phyloP scores from a whole-genome alignment of 306 rosid species.

The Vigna reflexopilosa region DNA sequence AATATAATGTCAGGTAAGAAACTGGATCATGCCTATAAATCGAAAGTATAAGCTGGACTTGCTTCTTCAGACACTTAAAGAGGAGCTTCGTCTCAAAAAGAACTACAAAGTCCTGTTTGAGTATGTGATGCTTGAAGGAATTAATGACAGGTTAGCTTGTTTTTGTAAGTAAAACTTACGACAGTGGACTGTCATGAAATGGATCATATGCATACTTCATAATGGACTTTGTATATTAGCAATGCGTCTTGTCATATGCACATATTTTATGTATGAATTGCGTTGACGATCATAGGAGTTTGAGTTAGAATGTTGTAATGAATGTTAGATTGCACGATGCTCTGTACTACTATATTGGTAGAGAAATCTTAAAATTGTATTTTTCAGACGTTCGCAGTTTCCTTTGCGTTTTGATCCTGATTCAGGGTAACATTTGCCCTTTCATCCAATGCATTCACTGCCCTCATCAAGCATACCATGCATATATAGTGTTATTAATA shows the following conservation, averaged over 20 bases:
- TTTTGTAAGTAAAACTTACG: conserved; percentile 5
- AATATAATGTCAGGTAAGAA: conserved; percentile 73
- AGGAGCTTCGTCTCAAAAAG: conserved; percentile 71
- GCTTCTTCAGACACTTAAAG: conserved; percentile 80
- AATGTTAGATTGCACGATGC: conserved; percentile 12
- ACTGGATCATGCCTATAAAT: conserved; percentile 98
- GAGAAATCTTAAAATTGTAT: neutral
- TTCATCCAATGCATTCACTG: neutral
- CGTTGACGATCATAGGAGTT: neutral
- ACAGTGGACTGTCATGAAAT: neutral
- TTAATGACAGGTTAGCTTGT: conserved; percentile 74
- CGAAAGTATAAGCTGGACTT: conserved; percentile 75
- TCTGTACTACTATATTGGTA: conserved; percentile 11
- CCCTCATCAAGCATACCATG: neutral
- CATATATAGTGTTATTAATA: conserved; percentile 3
- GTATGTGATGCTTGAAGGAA: conserved; percentile 94
- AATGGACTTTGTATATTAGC: conserved; percentile 15
- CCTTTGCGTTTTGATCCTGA: neutral
- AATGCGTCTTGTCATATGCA: neutral
- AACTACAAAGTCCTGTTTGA: conserved; percentile 84
- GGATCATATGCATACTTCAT: conserved; percentile 19
- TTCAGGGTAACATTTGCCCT: neutral
- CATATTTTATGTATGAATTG: neutral
- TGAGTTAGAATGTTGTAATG: conserved; percentile 31
- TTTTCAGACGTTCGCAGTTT: neutral